A percentile compares a stretch with the other conserved stretches of the same genome.
Evolutionary conservation across 1,284 basidiomycete species (phyloP).

Genomic region (Austroboletus niveus): DNA sequence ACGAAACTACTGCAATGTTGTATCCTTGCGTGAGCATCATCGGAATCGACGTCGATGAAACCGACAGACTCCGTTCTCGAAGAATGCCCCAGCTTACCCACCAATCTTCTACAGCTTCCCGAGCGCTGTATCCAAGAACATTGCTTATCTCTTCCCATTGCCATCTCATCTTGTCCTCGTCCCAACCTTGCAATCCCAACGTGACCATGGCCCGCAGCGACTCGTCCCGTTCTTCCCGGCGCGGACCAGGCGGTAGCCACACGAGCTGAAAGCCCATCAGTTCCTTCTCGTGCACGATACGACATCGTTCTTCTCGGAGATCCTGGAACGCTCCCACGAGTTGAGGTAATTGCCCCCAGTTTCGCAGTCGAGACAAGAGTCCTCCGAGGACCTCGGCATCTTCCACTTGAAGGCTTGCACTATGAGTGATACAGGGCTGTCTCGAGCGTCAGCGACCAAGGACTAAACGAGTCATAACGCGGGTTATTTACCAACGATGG

Average conservation of each 20-base stretch:
- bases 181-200: slow-evolving; percentile 14
- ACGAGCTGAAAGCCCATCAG: slow-evolving; percentile 8
- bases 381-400: slow-evolving; percentile 42
- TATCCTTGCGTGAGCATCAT: background rate
- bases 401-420: slow-evolving; percentile 30
- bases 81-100: slow-evolving; percentile 40
- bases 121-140: slow-evolving; percentile 40
- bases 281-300: slow-evolving; percentile 14
- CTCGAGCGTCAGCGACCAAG: slow-evolving; percentile 2
- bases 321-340: slow-evolving; percentile 41
- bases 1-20: background rate
- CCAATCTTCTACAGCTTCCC: slow-evolving; percentile 40
- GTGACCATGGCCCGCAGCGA: slow-evolving; percentile 14
- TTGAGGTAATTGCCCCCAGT: slow-evolving; percentile 34
- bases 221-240: slow-evolving; percentile 13
- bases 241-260: slow-evolving; percentile 16
- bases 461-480: background rate
- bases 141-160: slow-evolving; percentile 38
- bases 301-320: slow-evolving; percentile 33
- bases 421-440: slow-evolving; percentile 33
- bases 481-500: slow-evolving; percentile 31
- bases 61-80: slow-evolving; percentile 22
- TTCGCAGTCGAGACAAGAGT: slow-evolving; percentile 40
- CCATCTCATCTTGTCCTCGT: slow-evolving; percentile 31
- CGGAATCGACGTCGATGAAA: background rate